Evolutionary conservation across 2,329 filamentous ascomycete genomes (phyloP).

Genomic region (Ceratocystiopsis brevicomis): DNA sequence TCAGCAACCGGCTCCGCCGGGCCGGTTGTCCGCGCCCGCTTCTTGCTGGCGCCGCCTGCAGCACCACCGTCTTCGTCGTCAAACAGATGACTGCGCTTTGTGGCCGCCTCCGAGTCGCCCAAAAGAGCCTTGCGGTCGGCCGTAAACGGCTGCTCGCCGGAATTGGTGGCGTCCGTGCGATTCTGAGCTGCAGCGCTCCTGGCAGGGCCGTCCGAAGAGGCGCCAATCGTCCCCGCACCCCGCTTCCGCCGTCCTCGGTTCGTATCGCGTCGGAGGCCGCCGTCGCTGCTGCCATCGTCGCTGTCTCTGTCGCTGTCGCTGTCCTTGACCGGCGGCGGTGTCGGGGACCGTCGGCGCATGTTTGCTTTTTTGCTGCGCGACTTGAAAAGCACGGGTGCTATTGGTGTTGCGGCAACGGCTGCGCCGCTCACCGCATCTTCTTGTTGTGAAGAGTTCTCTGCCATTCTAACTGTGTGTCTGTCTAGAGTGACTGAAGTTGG

Average conservation of each 20-base stretch:
- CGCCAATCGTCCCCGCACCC: constrained; percentile 15
- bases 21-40: too few relatives aligned
- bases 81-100: constrained; percentile 56
- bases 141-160: constrained; percentile 19
- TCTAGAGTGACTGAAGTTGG: too few relatives aligned
- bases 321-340: constrained; percentile 49
- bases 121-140: constrained; percentile 45
- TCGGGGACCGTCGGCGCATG: constrained; percentile 61
- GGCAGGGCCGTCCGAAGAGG: constrained; percentile 15
- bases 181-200: neutral
- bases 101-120: constrained; percentile 63
- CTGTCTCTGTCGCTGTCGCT: constrained; percentile 36
- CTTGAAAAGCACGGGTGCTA: constrained; percentile 49
- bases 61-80: constrained; percentile 2
- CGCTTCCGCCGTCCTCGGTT: constrained; percentile 57
- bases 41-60: neutral
- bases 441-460: too few relatives aligned
- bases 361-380: constrained; percentile 69
- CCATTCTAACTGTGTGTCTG: too few relatives aligned
- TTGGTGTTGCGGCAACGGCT: constrained; percentile 12
- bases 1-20: neutral
- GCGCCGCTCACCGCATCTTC: neutral
- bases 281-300: constrained; percentile 37
- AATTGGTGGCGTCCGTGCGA: too few relatives aligned
- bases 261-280: constrained; percentile 39